Base-by-base conservation (phyloP, 1,139 yeast genomes). In the Lizanozyma gosingica region DNA sequence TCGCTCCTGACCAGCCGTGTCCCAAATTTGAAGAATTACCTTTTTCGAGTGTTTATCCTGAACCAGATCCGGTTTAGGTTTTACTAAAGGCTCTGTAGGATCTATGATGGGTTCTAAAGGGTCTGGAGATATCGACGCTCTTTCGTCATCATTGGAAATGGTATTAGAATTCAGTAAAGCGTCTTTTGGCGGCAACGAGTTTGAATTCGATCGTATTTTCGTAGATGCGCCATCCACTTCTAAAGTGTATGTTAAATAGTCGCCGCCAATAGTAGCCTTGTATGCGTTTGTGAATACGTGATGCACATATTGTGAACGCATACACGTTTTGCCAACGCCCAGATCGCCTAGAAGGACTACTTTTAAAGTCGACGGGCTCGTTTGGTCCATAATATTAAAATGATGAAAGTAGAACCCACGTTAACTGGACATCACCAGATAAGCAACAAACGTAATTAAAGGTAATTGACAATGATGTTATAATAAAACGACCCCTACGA, bases 1-100 rank as follows among this genome's bases (percentile, higher is more conserved):
- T 40, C 83, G 57, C 51, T 78, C 83, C 53, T 78, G 83, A 2
- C 83, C 83, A 0, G 83, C 83, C 3, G 83, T 78, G 50, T 78
- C 83, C 83, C 83, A 78, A 2, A 78, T 67, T 52, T 78, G 83
- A 35, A 78, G 57, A 42, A 65, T 62, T 16, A 73, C 71, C 34
- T 45, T 47, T 27, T 47, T 44, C 16, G 48, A 46, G 17, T 43
- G 45, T 35, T 45, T 43, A n/a, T 42, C 42, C 16, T n/a, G n/a
- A n/a, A n/a, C n/a, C n/a, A n/a, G n/a, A n/a, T n/a, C n/a, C n/a
- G n/a, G n/a, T n/a, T n/a, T n/a, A n/a, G n/a, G n/a, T n/a, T n/a
- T n/a, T n/a, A n/a, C n/a, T n/a, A n/a, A n/a, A n/a, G n/a, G n/a
- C n/a, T n/a, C n/a, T 32, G 29, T 22, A 22, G 29, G 11, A 22